Evolutionary conservation across 2,329 filamentous ascomycete species (phyloP).

Genomic region (Epichloe uncinata): DNA sequence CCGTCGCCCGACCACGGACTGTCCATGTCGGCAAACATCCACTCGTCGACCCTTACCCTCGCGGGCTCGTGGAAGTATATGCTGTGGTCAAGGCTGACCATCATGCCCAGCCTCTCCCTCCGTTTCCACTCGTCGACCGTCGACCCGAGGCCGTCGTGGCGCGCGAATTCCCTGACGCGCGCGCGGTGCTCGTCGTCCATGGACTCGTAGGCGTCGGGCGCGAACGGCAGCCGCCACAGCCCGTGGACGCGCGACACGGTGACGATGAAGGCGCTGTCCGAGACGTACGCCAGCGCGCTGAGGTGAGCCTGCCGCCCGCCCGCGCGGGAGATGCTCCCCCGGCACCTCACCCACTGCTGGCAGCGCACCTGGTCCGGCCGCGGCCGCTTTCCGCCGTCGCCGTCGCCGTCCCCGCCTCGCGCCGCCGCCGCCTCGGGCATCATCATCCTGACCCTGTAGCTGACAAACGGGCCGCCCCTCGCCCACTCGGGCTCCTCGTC

Average conservation of each 20-base stretch:
- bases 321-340: constrained; percentile 57
- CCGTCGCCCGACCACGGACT: constrained; percentile 71
- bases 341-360: constrained; percentile 60
- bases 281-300: constrained; percentile 83
- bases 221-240: constrained; percentile 57
- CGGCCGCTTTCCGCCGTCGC: no score
- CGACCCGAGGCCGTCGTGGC: constrained; percentile 26
- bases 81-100: constrained; percentile 67
- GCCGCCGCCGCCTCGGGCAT: no score
- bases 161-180: constrained; percentile 20
- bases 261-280: constrained; percentile 85
- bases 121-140: constrained; percentile 33
- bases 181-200: constrained; percentile 28
- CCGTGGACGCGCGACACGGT: constrained; percentile 72
- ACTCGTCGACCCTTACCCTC: constrained; percentile 50
- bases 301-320: constrained; percentile 74
- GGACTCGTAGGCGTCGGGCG: constrained; percentile 38
- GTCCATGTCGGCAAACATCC: constrained; percentile 71
- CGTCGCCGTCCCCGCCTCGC: no score
- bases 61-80: constrained; percentile 55
- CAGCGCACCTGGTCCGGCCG: constrained; percentile 55
- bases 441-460: no score
- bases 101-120: constrained; percentile 61
- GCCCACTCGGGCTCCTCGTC: constrained; percentile 36
- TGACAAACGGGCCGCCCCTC: constrained; percentile 36